phyloP scores from a whole-genome alignment of 2,329 filamentous ascomycete species.

The Stachybotrys chartarum region DNA sequence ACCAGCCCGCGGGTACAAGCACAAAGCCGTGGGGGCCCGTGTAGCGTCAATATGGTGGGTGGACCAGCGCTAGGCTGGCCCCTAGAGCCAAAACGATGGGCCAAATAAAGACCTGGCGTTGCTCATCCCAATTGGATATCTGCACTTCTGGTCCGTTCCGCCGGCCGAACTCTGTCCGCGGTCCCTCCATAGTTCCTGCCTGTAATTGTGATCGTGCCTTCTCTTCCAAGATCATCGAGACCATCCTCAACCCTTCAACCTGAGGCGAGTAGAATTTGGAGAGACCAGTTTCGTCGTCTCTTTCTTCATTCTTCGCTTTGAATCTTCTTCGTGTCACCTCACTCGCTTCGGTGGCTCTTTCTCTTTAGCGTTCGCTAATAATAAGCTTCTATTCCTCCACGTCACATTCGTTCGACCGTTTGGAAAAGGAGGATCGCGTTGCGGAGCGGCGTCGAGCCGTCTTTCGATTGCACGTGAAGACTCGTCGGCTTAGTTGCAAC shows the following conservation, averaged over 20 bases:
- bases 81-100: slow-evolving; percentile 14
- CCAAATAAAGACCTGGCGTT: neutral
- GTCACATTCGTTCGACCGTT: neutral
- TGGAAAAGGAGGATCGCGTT: slow-evolving; percentile 21
- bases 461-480: slow-evolving; percentile 5
- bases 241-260: slow-evolving; percentile 14
- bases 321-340: slow-evolving; percentile 33
- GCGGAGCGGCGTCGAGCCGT: slow-evolving; percentile 16
- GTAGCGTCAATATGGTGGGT: neutral
- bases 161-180: slow-evolving; percentile 4
- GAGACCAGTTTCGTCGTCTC: slow-evolving; percentile 8
- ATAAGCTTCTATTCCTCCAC: neutral
- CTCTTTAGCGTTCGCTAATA: neutral
- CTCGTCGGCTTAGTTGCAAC: slow-evolving; percentile 7
- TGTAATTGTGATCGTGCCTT: slow-evolving; percentile 1
- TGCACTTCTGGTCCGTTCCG: neutral
- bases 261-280: slow-evolving; percentile 13
- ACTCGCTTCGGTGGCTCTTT: slow-evolving; percentile 50
- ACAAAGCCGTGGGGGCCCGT: neutral
- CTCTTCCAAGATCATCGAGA: neutral
- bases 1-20: no score
- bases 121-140: neutral
- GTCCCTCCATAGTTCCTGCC: slow-evolving; percentile 1
- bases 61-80: slow-evolving; percentile 9
- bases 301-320: slow-evolving; percentile 9